Conservation (phyloP, 75 land plant species). For the Gnetum montanum region DNA sequence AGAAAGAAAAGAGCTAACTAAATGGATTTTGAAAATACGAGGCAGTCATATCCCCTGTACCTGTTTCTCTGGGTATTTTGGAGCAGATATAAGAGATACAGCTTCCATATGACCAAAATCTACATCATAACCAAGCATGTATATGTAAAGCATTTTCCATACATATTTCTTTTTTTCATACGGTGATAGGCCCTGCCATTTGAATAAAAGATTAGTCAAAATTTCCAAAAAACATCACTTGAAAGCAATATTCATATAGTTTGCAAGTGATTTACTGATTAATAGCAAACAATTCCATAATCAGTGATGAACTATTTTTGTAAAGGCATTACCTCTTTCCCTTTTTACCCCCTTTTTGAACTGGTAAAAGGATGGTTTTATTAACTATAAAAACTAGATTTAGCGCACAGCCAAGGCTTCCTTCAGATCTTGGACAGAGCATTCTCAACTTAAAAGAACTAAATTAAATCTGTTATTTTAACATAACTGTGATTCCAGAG, state of each 20-base stretch:
- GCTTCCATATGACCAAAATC: slow-evolving; percentile 99
- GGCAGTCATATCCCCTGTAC: too few relatives aligned
- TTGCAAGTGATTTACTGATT: background rate
- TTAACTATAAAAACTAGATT: too few relatives aligned
- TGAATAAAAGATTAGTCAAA: background rate
- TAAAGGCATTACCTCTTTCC: too few relatives aligned
- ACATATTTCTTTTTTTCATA: slow-evolving; percentile 99
- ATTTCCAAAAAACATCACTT: slow-evolving; percentile 4
- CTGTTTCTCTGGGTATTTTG: slow-evolving; percentile 99
- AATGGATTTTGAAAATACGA: too few relatives aligned
- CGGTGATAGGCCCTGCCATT: slow-evolving; percentile 75
- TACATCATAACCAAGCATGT: slow-evolving; percentile 99
- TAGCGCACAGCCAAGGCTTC: too few relatives aligned
- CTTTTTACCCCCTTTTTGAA: too few relatives aligned
- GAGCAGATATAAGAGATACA: slow-evolving; percentile 93
- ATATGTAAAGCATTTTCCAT: slow-evolving; percentile 99
- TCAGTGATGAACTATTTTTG: background rate
- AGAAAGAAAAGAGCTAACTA: background rate
- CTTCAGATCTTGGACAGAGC: too few relatives aligned
- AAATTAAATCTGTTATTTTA: too few relatives aligned
- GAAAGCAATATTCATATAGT: too few relatives aligned
- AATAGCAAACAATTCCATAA: background rate
- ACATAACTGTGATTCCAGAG: too few relatives aligned
- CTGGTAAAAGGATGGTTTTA: too few relatives aligned
- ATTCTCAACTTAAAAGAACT: too few relatives aligned